Evolutionary conservation across 805 yeast species (phyloP).

Genomic region (Saccharomycopsis schoenii): DNA sequence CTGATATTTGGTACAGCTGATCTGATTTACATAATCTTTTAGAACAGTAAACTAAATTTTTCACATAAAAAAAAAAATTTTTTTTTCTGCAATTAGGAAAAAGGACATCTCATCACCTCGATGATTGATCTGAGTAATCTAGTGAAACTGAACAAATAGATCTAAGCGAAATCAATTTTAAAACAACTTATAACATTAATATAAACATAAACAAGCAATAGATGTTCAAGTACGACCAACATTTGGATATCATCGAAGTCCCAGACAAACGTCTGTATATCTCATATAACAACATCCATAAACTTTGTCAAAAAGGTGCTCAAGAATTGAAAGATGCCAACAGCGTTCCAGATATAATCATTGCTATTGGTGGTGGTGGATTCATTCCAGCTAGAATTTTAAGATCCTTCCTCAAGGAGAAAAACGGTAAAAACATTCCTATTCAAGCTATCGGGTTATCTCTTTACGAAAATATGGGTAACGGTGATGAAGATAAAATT

Average conservation of each 20-base stretch:
- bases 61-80: no score
- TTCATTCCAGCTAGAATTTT: slow-evolving; percentile 60
- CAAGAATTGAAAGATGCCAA: slow-evolving; percentile 34
- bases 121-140: no score
- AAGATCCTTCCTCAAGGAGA: slow-evolving; percentile 49
- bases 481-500: slow-evolving; percentile 36
- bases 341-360: slow-evolving; percentile 43
- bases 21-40: no score
- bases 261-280: slow-evolving; percentile 39
- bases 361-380: slow-evolving; percentile 70
- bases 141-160: no score
- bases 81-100: no score
- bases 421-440: slow-evolving; percentile 51
- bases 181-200: neutral
- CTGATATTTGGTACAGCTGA: no score
- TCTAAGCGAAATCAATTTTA: no score
- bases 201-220: neutral
- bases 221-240: neutral
- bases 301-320: slow-evolving; percentile 66
- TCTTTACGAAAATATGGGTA: slow-evolving; percentile 47
- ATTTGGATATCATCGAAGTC: slow-evolving; percentile 6
- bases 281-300: slow-evolving; percentile 74
- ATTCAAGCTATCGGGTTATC: slow-evolving; percentile 64
- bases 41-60: no score
- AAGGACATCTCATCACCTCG: no score